These are phyloP conservation scores for Phytophthora uliginosa DNA, from an alignment of 352 stramenopile genomes.

Conservation along the genomic window DNA sequence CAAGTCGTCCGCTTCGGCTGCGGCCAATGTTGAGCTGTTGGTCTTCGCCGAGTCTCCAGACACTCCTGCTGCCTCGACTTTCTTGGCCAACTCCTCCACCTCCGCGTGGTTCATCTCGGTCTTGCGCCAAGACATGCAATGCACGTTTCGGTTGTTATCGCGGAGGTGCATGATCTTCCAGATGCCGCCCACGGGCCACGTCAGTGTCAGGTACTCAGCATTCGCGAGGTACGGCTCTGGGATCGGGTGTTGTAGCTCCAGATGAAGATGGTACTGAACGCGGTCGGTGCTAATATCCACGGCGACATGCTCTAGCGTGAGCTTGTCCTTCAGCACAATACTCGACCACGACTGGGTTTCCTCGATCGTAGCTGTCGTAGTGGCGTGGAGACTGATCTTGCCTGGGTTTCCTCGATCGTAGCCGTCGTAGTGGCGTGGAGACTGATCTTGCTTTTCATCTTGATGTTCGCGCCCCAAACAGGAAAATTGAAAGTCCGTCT, in stretches of 20 bases:
- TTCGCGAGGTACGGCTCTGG: conserved; percentile 40
- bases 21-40: conserved; percentile 16
- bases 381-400: conserved; percentile 2
- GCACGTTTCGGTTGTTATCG: conserved; percentile 39
- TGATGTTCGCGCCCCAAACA: not conserved
- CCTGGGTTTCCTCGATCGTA: conserved; percentile 45
- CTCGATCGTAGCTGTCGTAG: conserved; percentile 21
- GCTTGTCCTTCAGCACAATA: conserved; percentile 46
- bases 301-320: conserved; percentile 56
- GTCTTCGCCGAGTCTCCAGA: conserved; percentile 2
- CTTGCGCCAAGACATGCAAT: conserved; percentile 59
- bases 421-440: conserved; percentile 7
- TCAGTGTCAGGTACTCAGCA: conserved; percentile 55
- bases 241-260: conserved; percentile 53
- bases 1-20: conserved; percentile 21
- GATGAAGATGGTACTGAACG: conserved; percentile 56
- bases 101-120: conserved; percentile 54
- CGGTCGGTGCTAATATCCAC: conserved; percentile 58
- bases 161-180: conserved; percentile 57
- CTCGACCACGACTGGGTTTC: conserved; percentile 61
- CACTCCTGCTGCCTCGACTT: conserved; percentile 29
- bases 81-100: conserved; percentile 47
- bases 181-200: conserved; percentile 59
- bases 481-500: conserved; percentile 1
- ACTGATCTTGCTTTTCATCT: conserved; percentile 2